Evolutionary conservation across 2,329 filamentous ascomycete genomes (phyloP), one percentile per base, ranked within the genome.

Genomic region (Trichoderma lentiforme): DNA sequence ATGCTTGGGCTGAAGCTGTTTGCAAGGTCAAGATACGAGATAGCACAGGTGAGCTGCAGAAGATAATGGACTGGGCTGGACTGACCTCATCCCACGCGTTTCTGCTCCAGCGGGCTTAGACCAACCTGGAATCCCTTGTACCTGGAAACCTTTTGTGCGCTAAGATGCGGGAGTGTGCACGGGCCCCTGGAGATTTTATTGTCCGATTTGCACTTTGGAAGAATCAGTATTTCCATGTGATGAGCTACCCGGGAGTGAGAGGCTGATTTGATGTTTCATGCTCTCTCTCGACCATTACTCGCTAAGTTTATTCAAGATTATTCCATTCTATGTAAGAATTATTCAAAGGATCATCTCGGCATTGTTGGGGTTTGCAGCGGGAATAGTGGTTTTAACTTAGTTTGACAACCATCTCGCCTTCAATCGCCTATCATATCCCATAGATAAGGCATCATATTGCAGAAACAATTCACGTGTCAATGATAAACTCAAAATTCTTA

Each of bases 31-130:
- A 51, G 43, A 51, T 43, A 18, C 34, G 34, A 36, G 36, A 39
- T 39, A 39, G 36, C 36, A 18, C 36, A 39, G 36, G 36, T 47
- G 43, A 51, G 43, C 43, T 51, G 43, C 43, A 51, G 4, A 21
- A 51, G 47, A 53, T 53, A 53, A 21, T 21, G 43, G 43, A 21
- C n/a, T 43, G 39, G 36, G 43, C 43, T 51, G 43, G 8, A 56
- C 56, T 71, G 70, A 71, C 71, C 71, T 72, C 71, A 72, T 69
- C 71, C 71, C 71, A 69, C 71, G 71, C 71, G 64, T 57, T 34
- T 63, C 43, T 64, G 68, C 70, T 39, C 39, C 39, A 43, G 39
- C 39, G 63, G 58, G 57, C 57, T 60, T 69, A 28, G 57, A 60
- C 71, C 64, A 53, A 53, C 66, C 71, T 63, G 71, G 71, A 53